phyloP scores from a whole-genome alignment of 2,329 filamentous ascomycete genomes.

The Sporothrix humicola region DNA sequence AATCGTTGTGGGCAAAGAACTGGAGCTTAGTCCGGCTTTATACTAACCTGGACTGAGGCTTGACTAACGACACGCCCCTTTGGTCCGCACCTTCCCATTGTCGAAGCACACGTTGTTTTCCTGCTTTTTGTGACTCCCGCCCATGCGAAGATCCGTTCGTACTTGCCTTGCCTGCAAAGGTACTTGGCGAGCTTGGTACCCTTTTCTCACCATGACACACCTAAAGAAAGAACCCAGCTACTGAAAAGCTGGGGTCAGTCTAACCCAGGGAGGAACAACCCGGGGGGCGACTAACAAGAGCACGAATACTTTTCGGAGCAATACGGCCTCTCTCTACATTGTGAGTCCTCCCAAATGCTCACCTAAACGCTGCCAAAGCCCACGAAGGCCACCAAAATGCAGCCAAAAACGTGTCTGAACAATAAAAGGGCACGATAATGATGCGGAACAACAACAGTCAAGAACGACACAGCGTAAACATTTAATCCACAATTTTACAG shows the following conservation, averaged over 20 bases:
- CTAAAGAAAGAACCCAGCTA: constrained; percentile 6
- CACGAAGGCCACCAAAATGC: neutral
- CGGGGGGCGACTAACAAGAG: constrained; percentile 20
- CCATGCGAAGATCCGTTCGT: constrained; percentile 15
- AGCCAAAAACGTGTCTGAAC: constrained; percentile 17
- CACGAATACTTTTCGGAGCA: constrained; percentile 37
- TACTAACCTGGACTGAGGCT: constrained; percentile 26
- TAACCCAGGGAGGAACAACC: constrained; percentile 34
- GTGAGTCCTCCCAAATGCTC: neutral
- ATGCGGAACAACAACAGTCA: neutral
- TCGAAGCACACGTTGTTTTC: constrained; percentile 4
- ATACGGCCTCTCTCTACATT: neutral
- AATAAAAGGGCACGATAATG: constrained; percentile 16
- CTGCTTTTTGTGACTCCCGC: constrained; percentile 3
- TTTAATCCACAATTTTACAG: neutral
- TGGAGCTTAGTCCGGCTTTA: constrained; percentile 33
- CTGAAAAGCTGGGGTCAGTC: constrained; percentile 34
- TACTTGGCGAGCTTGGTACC: neutral
- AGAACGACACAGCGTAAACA: neutral
- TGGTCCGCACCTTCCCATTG: neutral
- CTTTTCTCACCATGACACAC: neutral
- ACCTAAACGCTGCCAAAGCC: neutral
- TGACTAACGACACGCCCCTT: constrained; percentile 30
- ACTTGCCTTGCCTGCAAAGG: neutral
- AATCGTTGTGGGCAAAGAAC: constrained; percentile 2